Base-by-base conservation (phyloP, 192 early-diverging fungal genomes). In the Lobosporangium transversale region DNA sequence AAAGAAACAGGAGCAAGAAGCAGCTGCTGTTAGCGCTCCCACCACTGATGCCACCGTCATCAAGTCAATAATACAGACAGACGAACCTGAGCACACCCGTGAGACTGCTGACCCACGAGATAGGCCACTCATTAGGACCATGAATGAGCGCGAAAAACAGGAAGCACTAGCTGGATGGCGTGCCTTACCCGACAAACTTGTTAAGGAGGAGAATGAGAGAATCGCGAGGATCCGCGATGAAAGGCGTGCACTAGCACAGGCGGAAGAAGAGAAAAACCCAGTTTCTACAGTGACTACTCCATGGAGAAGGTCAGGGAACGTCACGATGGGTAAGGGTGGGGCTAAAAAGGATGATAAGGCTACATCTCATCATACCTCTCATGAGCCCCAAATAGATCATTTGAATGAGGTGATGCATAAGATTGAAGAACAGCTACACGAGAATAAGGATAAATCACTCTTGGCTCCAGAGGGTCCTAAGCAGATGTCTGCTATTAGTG, bases 361-460 rank as follows among this genome's bases (percentile, higher is more conserved):
- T 20, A 49, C 29, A 15, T n/a, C 42, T 12, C 57, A 59, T 12
- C 18, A 35, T 11, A 48, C 14, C 15, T 7, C 40, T 24, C 60
- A 57, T 4, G 69, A 71, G 47, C 31, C 44, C 4, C 60, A 47
- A 24, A 47, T 58, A 15, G 69, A 63, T 21, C 69, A 71, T 42
- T 10, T 65, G 1, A 56, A 65, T 10, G 63, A 65, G 32, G 56
- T 74, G 8, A 74, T 74, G 70, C 61, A 64, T 29, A 56, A 56
- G n/a, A 74, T 74, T n/a, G 70, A 74, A 15, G 70, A 74, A 30
- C 64, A 49, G 3, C 40, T 74, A 8, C 54, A 74, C 0, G 8
- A n/a, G 27, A 30, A 1, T 54, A 54, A 33, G 50, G 59, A 30
- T n/a, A n/a, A n/a, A 3, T 62, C 68, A 23, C 30, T 62, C 1